phyloP scores from a whole-genome alignment of 2,329 filamentous ascomycete species.

The Coleophoma cylindrospora region DNA sequence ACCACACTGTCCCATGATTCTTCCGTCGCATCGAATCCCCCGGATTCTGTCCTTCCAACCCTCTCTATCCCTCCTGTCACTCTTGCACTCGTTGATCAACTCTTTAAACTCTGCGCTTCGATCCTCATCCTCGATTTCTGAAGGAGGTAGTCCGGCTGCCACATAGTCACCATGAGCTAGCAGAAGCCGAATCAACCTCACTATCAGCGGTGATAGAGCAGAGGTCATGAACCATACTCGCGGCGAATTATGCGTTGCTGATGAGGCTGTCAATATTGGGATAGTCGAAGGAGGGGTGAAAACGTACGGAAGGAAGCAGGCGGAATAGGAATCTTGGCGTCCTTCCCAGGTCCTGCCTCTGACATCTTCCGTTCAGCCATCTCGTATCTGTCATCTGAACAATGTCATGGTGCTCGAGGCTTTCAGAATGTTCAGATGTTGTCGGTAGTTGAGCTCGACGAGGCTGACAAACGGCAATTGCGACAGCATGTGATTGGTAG shows the following conservation, averaged over 20 bases:
- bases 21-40: slow-evolving; percentile 59
- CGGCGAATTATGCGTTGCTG: slow-evolving; percentile 62
- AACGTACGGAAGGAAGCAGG: slow-evolving; percentile 22
- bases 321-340: slow-evolving; percentile 12
- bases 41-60: slow-evolving; percentile 78
- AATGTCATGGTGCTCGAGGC: too few relatives aligned
- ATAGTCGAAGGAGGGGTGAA: background rate
- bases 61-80: slow-evolving; percentile 57
- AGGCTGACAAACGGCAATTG: too few relatives aligned
- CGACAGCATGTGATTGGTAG: too few relatives aligned
- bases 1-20: slow-evolving; percentile 30
- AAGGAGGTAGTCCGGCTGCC: slow-evolving; percentile 74
- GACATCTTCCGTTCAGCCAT: slow-evolving; percentile 42
- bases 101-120: slow-evolving; percentile 75
- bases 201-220: slow-evolving; percentile 77
- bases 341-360: slow-evolving; percentile 34
- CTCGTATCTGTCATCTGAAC: slow-evolving; percentile 2
- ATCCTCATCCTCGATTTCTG: slow-evolving; percentile 71
- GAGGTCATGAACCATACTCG: slow-evolving; percentile 92
- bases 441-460: too few relatives aligned
- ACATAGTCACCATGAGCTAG: slow-evolving; percentile 91
- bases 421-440: too few relatives aligned
- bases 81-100: slow-evolving; percentile 68
- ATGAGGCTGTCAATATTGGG: slow-evolving; percentile 3
- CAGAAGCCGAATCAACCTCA: slow-evolving; percentile 74